Percentiles rank a stretch among this genome's conserved stretches.
Conservation (phyloP, 148 eudicot species). For the Rhododendron kiyosumense region DNA sequence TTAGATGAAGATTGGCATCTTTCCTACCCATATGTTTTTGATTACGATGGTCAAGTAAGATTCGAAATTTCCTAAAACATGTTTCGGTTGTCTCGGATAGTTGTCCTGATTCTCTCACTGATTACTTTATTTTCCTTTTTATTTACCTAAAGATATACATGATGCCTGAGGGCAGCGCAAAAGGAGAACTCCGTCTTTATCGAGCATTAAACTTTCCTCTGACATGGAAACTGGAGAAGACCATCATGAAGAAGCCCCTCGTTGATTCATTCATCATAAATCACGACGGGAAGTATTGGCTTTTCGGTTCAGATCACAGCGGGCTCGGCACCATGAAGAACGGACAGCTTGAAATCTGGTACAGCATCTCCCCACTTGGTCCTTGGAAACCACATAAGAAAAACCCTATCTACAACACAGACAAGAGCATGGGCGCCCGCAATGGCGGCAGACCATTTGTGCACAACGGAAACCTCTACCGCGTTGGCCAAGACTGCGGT, state of each 20-base stretch:
- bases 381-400: conserved; percentile 89
- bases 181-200: conserved; percentile 84
- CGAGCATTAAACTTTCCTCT: conserved; percentile 65
- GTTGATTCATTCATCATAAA: conserved; percentile 72
- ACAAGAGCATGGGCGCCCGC: conserved; percentile 68
- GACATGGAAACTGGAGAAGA: conserved; percentile 69
- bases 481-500: conserved; percentile 89
- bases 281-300: conserved; percentile 65
- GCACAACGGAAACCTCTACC: conserved; percentile 63
- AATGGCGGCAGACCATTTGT: conserved; percentile 93
- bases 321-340: conserved; percentile 65
- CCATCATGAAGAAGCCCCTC: conserved; percentile 72
- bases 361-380: conserved; percentile 80
- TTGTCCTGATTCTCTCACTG: not conserved
- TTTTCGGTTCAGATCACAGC: conserved; percentile 87
- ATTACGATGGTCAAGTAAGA: conserved; percentile 65
- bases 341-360: conserved; percentile 90
- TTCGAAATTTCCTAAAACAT: not conserved
- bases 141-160: conserved; percentile 52
- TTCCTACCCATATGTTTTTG: conserved; percentile 82
- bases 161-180: conserved; percentile 92
- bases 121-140: not conserved
- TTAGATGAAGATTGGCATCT: conserved; percentile 98
- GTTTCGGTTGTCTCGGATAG: not conserved
- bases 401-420: conserved; percentile 64